Evolutionary conservation across 345 rosid genomes (phyloP).

Genomic region (Eucalyptus erythrocorys): DNA sequence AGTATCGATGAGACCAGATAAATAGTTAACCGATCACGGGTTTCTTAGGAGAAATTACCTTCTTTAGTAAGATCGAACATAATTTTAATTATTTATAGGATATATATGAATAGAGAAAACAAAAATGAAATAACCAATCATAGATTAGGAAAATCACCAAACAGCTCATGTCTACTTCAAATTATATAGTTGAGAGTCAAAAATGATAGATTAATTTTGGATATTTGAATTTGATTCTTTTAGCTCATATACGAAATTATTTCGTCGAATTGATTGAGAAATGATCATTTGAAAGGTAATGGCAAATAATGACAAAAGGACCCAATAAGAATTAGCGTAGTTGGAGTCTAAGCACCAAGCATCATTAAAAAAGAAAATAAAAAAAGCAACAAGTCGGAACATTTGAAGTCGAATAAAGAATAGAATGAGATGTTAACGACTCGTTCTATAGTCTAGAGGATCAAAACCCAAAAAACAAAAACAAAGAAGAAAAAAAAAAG

Average conservation of each 20-base stretch:
- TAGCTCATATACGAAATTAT: accelerated
- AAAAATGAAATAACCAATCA: neutral
- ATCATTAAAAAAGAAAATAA: neutral
- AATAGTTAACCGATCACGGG: neutral
- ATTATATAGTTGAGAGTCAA: neutral
- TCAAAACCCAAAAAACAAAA: neutral
- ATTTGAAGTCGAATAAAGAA: neutral
- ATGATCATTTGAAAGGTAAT: neutral
- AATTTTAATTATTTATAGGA: neutral
- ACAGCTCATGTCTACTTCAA: neutral
- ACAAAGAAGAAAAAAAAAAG: too few relatives aligned
- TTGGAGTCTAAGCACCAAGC: neutral
- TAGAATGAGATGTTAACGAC: neutral
- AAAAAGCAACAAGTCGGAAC: neutral
- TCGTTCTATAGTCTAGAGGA: neutral
- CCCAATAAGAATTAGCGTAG: neutral
- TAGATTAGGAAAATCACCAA: neutral
- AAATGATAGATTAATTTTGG: neutral
- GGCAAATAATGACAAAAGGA: neutral
- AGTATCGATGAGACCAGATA: neutral
- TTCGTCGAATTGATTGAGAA: neutral
- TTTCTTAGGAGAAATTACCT: neutral
- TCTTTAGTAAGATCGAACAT: neutral
- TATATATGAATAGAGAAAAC: neutral
- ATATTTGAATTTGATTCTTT: neutral